Conservation (phyloP, 2,329 filamentous ascomycete genomes). For the Penicillium sclerotiorum region DNA sequence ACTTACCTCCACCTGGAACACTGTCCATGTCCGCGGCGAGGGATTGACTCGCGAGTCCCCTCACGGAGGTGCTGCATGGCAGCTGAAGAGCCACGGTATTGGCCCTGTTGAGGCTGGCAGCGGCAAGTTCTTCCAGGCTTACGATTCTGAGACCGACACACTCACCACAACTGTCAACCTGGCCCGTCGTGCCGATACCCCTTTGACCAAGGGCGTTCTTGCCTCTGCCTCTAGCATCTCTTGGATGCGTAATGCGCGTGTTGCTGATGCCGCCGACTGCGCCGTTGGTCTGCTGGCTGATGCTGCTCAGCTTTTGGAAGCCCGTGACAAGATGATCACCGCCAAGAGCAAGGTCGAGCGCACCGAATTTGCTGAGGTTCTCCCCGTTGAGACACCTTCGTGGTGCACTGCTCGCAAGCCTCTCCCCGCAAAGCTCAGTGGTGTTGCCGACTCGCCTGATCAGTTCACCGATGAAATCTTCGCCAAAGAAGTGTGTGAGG, state of each 20-base stretch:
- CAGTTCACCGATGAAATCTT: conserved; percentile 5
- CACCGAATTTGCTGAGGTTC: conserved; percentile 14
- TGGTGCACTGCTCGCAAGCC: conserved; percentile 14
- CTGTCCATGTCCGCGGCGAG: conserved; percentile 14
- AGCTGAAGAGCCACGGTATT: conserved; percentile 13
- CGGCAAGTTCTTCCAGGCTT: conserved; percentile 11
- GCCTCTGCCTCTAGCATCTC: conserved; percentile 8
- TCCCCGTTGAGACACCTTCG: background rate
- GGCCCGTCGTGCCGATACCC: conserved; percentile 11
- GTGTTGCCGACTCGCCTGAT: conserved; percentile 12
- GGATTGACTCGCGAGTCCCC: conserved; percentile 1
- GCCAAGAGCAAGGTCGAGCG: background rate
- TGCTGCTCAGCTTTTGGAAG: conserved; percentile 7
- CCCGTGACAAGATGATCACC: conserved; percentile 16
- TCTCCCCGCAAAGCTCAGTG: conserved; percentile 14
- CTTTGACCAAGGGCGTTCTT: conserved; percentile 8
- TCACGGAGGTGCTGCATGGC: conserved; percentile 12
- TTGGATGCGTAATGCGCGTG: conserved; percentile 16
- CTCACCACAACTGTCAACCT: conserved; percentile 13
- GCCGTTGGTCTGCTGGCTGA: conserved; percentile 13
- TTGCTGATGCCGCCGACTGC: conserved; percentile 16
- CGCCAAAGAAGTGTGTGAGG: conserved; percentile 7
- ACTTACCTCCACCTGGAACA: conserved; percentile 14
- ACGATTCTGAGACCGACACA: conserved; percentile 11
- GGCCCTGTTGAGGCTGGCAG: conserved; percentile 3